Conservation (phyloP, 306 rosid genomes). For the Vicia sativa region DNA sequence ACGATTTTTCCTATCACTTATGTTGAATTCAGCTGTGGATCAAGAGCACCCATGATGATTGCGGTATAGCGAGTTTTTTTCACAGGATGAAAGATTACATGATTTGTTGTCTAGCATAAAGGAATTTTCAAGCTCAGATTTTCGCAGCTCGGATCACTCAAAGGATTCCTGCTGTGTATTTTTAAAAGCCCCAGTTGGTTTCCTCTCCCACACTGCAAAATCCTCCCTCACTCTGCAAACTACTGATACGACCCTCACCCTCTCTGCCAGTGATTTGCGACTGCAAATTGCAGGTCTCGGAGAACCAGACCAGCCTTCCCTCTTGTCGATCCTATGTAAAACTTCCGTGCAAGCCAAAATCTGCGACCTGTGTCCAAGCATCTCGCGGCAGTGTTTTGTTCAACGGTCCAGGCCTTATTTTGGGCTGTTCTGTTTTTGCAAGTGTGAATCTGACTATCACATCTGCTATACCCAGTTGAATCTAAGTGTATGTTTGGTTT, state of each 20-base stretch:
- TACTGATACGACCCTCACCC: background rate
- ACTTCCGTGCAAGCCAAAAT: too few species aligned
- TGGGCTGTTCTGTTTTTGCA: too few species aligned
- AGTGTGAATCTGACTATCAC: too few species aligned
- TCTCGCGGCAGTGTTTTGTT: too few species aligned
- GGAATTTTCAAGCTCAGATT: constrained; percentile 1
- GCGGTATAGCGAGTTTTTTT: background rate
- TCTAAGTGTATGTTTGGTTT: too few species aligned
- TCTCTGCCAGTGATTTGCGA: background rate
- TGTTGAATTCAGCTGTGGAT: background rate
- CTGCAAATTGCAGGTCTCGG: too few species aligned
- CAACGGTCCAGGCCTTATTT: too few species aligned
- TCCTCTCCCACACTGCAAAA: background rate
- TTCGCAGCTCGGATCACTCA: too few species aligned
- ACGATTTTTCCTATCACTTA: background rate
- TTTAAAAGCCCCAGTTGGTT: background rate
- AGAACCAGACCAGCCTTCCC: too few species aligned
- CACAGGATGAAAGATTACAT: background rate
- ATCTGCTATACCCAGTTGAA: too few species aligned
- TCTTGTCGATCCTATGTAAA: too few species aligned
- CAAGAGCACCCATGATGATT: background rate
- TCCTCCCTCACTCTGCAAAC: background rate
- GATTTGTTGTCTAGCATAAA: background rate
- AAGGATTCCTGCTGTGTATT: background rate
- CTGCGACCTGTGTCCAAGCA: too few species aligned